Conservation (phyloP, 1,139 yeast genomes). For the Debaryomyces udenii region DNA sequence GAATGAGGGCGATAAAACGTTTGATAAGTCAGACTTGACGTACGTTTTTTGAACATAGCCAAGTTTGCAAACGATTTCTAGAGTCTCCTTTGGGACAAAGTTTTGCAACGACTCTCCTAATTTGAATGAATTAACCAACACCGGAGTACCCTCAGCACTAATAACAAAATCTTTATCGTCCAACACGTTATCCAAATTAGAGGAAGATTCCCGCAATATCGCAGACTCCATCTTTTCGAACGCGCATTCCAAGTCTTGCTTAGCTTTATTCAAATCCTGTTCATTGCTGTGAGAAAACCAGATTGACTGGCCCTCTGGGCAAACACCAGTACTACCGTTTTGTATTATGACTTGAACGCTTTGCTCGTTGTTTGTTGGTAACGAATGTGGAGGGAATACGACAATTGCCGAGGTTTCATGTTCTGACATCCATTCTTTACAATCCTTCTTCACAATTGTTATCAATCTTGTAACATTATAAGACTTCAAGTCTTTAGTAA, state of each 20-base stretch:
- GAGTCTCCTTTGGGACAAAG: constrained; percentile 78
- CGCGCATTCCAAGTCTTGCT: constrained; percentile 79
- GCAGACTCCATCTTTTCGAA: constrained; percentile 77
- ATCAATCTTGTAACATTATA: constrained; percentile 70
- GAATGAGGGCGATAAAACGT: constrained; percentile 36
- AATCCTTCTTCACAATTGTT: constrained; percentile 82
- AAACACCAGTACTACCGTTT: constrained; percentile 88
- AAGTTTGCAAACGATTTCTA: constrained; percentile 77
- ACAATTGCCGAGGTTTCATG: constrained; percentile 84
- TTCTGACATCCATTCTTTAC: constrained; percentile 89
- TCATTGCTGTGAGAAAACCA: constrained; percentile 90
- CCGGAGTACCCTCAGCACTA: constrained; percentile 63
- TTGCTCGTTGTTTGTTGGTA: constrained; percentile 63
- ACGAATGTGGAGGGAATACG: constrained; percentile 89
- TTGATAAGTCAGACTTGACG: constrained; percentile 44
- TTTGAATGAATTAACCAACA: constrained; percentile 73
- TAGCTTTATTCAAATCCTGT: constrained; percentile 64
- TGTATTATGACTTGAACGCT: constrained; percentile 87
- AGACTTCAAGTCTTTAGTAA: constrained; percentile 42
- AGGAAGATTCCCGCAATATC: constrained; percentile 74
- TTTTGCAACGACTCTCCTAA: constrained; percentile 82
- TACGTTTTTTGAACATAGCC: constrained; percentile 77
- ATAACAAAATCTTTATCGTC: constrained; percentile 59
- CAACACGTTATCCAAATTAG: constrained; percentile 43
- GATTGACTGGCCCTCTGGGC: constrained; percentile 84